Evolutionary conservation across 164 flowering plant species (phyloP).

Genomic region (Sextonia rubra): DNA sequence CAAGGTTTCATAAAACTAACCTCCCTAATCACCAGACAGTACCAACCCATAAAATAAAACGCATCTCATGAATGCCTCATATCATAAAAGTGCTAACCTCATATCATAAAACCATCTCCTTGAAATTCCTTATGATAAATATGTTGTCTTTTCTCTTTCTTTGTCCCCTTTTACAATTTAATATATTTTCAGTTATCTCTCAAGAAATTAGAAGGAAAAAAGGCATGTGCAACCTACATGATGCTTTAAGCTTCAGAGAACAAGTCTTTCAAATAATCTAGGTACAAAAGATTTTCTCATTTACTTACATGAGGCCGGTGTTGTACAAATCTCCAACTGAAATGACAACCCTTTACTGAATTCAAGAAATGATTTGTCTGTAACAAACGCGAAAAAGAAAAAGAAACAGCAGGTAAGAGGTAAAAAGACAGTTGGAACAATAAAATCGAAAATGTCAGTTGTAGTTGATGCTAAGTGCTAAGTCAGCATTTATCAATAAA

Average conservation of each 20-base stretch:
- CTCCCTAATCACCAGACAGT: too few relatives aligned
- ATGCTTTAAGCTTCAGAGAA: background rate
- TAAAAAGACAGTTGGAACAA: background rate
- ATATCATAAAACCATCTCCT: too few relatives aligned
- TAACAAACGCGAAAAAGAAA: slow-evolving; percentile 8
- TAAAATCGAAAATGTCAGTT: background rate
- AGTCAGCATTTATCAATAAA: background rate
- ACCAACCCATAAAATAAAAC: too few relatives aligned
- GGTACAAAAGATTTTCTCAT: background rate
- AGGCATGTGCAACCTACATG: too few relatives aligned
- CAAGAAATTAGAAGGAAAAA: too few relatives aligned
- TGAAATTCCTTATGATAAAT: too few relatives aligned
- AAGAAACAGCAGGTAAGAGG: background rate
- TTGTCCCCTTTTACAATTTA: too few relatives aligned
- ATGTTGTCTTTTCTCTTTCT: too few relatives aligned
- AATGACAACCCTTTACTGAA: slow-evolving; percentile 67
- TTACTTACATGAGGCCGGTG: slow-evolving; percentile 57
- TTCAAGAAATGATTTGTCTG: slow-evolving; percentile 66
- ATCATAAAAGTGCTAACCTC: too few relatives aligned
- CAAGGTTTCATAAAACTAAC: too few relatives aligned
- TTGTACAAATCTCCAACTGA: slow-evolving; percentile 54
- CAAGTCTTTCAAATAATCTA: slow-evolving; percentile 2
- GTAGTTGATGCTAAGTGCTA: background rate
- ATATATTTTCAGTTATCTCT: too few relatives aligned
- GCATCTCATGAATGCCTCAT: too few relatives aligned